Conservation (phyloP, 345 rosid species). For the Heritiera littoralis region DNA sequence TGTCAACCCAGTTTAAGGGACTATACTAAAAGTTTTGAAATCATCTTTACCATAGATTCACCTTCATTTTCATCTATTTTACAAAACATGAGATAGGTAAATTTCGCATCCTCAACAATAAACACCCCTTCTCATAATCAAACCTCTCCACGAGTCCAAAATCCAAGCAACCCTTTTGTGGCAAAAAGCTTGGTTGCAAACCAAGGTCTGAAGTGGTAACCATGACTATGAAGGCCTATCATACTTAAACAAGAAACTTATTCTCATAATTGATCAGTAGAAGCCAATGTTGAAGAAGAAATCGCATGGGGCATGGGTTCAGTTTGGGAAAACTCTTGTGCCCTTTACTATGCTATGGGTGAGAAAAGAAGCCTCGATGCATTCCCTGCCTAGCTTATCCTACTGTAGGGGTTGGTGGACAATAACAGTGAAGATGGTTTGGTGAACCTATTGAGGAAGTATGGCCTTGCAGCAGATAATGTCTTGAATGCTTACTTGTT, state of each 20-base stretch:
- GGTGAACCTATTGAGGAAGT: slow-evolving; percentile 46
- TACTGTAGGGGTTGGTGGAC: slow-evolving; percentile 47
- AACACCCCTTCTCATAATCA: too few species aligned
- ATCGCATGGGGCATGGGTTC: slow-evolving; percentile 39
- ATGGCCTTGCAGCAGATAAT: slow-evolving; percentile 47
- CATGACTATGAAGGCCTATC: slow-evolving; percentile 28
- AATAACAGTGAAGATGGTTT: slow-evolving; percentile 43
- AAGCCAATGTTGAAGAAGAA: slow-evolving; percentile 24
- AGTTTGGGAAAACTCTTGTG: slow-evolving; percentile 49
- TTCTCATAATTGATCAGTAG: slow-evolving; percentile 36
- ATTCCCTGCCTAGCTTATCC: slow-evolving; percentile 54
- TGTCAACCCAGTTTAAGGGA: too few species aligned
- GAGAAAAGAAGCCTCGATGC: slow-evolving; percentile 40
- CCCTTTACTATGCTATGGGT: slow-evolving; percentile 44
- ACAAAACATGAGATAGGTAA: too few species aligned
- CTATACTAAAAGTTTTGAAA: too few species aligned
- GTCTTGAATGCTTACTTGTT: slow-evolving; percentile 38
- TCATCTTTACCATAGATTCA: too few species aligned
- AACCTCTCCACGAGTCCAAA: slow-evolving; percentile 18
- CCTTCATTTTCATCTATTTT: too few species aligned
- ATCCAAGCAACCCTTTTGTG: slow-evolving; percentile 45
- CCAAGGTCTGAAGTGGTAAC: slow-evolving; percentile 48
- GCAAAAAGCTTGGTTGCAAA: slow-evolving; percentile 29
- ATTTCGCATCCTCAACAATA: too few species aligned
- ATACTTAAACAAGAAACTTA: slow-evolving; percentile 35